Percentiles rank a stretch among this genome's conserved stretches.
These are phyloP conservation scores for Termitomyces eurrhizus DNA, from an alignment of 768 basidiomycete species.

Conservation along the genomic window DNA sequence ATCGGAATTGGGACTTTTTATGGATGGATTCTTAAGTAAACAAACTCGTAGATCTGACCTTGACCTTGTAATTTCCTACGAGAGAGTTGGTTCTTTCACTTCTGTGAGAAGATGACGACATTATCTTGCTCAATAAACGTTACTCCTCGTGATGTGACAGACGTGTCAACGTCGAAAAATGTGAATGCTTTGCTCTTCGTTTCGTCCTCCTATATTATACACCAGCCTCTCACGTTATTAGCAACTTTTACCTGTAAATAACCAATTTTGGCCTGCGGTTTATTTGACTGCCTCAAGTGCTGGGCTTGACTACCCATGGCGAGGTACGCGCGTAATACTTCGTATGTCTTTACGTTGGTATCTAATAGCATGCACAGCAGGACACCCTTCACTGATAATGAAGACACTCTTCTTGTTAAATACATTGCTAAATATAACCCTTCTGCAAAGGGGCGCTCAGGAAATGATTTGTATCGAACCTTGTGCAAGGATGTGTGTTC, in stretches of 20 bases:
- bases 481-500: constrained; percentile 45
- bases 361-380: constrained; percentile 15
- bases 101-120: neutral
- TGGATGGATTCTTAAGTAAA: neutral
- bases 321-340: constrained; percentile 1
- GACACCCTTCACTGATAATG: constrained; percentile 29
- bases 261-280: neutral
- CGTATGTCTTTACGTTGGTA: neutral
- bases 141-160: constrained; percentile 11
- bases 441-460: constrained; percentile 34
- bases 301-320: constrained; percentile 5
- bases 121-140: neutral
- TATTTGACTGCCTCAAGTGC: neutral
- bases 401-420: constrained; percentile 39
- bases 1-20: neutral
- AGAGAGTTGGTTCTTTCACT: neutral
- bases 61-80: neutral
- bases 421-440: constrained; percentile 51
- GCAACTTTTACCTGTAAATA: neutral
- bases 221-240: too few species aligned
- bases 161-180: neutral
- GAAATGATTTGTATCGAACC: constrained; percentile 38
- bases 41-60: neutral
- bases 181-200: neutral
- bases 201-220: neutral